Evolutionary conservation across 2,329 filamentous ascomycete species (phyloP).

Genomic region (Ilyonectria destructans): DNA sequence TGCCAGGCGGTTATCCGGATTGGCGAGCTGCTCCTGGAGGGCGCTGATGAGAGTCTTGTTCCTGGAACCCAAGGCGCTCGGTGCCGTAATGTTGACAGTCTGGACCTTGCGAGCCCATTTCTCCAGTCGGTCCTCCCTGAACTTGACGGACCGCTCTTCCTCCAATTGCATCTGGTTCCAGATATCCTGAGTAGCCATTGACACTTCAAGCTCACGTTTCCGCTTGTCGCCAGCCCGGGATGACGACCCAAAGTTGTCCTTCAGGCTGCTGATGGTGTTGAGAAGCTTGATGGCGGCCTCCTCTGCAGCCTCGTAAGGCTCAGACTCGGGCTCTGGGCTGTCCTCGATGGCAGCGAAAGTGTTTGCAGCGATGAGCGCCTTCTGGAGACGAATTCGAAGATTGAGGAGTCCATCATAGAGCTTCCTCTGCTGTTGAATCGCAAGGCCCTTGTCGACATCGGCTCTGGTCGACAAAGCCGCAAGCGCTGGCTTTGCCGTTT

Average conservation of each 20-base stretch:
- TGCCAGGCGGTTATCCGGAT: constrained; percentile 75
- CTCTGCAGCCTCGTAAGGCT: constrained; percentile 84
- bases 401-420: constrained; percentile 92
- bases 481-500: constrained; percentile 54
- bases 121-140: constrained; percentile 82
- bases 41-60: constrained; percentile 72
- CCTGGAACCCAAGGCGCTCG: constrained; percentile 48
- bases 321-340: constrained; percentile 57
- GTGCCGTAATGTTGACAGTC: constrained; percentile 61
- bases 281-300: constrained; percentile 88
- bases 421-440: constrained; percentile 88
- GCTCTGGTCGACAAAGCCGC: constrained; percentile 51
- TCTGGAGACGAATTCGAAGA: constrained; percentile 92
- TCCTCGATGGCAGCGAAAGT: constrained; percentile 71
- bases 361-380: constrained; percentile 87
- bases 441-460: constrained; percentile 88
- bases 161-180: constrained; percentile 81
- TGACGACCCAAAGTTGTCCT: constrained; percentile 71
- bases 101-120: constrained; percentile 88
- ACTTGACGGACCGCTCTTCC: constrained; percentile 72
- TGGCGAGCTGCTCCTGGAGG: constrained; percentile 78
- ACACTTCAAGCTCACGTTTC: constrained; percentile 68
- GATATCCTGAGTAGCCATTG: constrained; percentile 76
- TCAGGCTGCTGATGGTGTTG: constrained; percentile 83
- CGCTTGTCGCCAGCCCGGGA: constrained; percentile 73